These are phyloP conservation scores for Davidsoniella neocaledoniae DNA, from an alignment of 2,329 filamentous ascomycete genomes.

Conservation along the genomic window DNA sequence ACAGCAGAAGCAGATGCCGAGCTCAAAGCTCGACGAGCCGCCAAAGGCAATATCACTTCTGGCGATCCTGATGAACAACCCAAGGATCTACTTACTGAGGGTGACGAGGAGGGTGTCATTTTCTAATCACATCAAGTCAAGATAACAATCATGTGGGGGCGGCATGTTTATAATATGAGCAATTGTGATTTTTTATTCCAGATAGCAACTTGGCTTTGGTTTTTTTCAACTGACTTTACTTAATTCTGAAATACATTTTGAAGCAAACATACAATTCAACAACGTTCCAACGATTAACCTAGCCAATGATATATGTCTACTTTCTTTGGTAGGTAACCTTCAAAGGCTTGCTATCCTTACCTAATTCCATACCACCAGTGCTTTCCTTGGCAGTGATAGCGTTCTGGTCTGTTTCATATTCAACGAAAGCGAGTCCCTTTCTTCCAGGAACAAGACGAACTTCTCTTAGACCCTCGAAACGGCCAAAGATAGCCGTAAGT, in stretches of 20 bases:
- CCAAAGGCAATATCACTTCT: conserved; percentile 23
- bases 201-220: background rate
- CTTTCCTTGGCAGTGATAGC: conserved; percentile 91
- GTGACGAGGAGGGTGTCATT: conserved; percentile 73
- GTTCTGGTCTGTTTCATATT: conserved; percentile 80
- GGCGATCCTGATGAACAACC: conserved; percentile 28
- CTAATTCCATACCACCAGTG: conserved; percentile 67
- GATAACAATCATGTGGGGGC: background rate
- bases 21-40: conserved; percentile 55
- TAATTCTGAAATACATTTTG: background rate
- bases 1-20: conserved; percentile 55
- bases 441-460: conserved; percentile 76
- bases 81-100: conserved; percentile 53
- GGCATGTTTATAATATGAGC: background rate
- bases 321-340: conserved; percentile 95
- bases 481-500: conserved; percentile 64
- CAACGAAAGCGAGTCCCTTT: conserved; percentile 83
- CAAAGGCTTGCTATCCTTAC: conserved; percentile 47
- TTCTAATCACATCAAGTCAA: conserved; percentile 34
- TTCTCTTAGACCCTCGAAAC: conserved; percentile 89
- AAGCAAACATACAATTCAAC: background rate
- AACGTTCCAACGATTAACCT: background rate
- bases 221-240: background rate
- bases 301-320: conserved; percentile 23
- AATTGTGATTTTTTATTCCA: background rate